Percentiles rank a stretch among this genome's conserved stretches.
Evolutionary conservation across 1,139 yeast species (phyloP).

Genomic region (Geotrichum cucujoidarum): DNA sequence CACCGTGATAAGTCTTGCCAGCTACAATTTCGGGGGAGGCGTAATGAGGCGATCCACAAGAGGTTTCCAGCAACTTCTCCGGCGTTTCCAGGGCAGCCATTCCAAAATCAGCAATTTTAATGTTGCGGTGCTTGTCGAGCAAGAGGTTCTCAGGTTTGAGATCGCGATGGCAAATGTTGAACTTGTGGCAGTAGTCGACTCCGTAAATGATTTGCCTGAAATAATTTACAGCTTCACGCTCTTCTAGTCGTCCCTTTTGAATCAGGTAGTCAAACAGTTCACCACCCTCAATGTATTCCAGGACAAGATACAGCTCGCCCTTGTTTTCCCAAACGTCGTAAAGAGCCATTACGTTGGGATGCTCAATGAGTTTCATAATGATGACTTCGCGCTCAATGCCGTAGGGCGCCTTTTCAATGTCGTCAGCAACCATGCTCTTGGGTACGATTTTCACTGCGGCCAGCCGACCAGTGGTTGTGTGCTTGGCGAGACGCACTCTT

Average conservation of each 20-base stretch:
- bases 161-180: conserved; percentile 88
- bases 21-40: conserved; percentile 98
- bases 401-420: conserved; percentile 47
- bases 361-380: conserved; percentile 82
- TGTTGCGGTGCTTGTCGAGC: conserved; percentile 77
- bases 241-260: conserved; percentile 82
- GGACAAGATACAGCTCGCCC: conserved; percentile 76
- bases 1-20: conserved; percentile 91
- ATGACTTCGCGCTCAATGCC: conserved; percentile 96
- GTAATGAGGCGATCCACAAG: conserved; percentile 97
- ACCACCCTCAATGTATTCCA: conserved; percentile 96
- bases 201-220: conserved; percentile 91
- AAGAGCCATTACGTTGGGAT: conserved; percentile 89
- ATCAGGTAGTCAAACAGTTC: conserved; percentile 89
- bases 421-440: conserved; percentile 60
- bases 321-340: conserved; percentile 98
- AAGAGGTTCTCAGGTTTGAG: conserved; percentile 90
- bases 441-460: conserved; percentile 98
- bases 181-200: conserved; percentile 85
- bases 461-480: conserved; percentile 72
- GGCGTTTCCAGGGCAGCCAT: conserved; percentile 97
- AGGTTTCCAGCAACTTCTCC: conserved; percentile 80
- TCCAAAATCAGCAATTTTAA: conserved; percentile 96
- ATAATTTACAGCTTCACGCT: conserved; percentile 81
- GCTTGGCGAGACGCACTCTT: conserved; percentile 85